Percentiles rank a stretch among this genome's conserved stretches.
phyloP scores from a whole-genome alignment of 208 protist species.

The Novymonas esmeraldas region DNA sequence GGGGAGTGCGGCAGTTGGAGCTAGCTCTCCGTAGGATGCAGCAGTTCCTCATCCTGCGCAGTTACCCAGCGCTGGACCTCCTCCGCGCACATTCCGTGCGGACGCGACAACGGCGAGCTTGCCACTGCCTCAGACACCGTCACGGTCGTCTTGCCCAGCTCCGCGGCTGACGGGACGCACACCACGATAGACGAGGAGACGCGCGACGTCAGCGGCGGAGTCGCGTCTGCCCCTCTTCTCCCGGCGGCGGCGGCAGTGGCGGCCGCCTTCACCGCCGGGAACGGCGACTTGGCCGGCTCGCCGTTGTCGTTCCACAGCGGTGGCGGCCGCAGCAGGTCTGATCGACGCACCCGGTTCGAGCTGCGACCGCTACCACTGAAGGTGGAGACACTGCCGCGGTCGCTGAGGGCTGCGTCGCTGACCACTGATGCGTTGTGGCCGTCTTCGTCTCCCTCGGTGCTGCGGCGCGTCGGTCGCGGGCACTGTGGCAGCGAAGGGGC shows the following conservation, averaged over 20 bases:
- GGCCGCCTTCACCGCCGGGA: background rate
- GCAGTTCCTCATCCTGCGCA: constrained; percentile 12
- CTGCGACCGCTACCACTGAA: constrained; percentile 15
- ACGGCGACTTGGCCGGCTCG: background rate
- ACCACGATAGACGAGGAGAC: background rate
- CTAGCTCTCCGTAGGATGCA: no score
- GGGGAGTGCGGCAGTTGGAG: no score
- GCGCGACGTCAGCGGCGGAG: no score
- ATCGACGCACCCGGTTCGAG: constrained; percentile 22
- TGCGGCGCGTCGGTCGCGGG: background rate
- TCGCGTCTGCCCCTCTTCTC: no score
- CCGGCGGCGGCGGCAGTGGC: no score
- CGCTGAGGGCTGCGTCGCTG: constrained; percentile 4
- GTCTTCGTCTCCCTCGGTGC: background rate
- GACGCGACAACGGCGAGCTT: background rate
- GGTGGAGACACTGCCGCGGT: constrained; percentile 7
- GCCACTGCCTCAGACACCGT: background rate
- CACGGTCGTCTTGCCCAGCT: background rate
- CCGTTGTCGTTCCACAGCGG: constrained; percentile 16
- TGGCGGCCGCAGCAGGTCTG: constrained; percentile 29
- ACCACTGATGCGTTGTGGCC: background rate
- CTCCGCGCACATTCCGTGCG: constrained; percentile 13
- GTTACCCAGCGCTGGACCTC: constrained; percentile 18
- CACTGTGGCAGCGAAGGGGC: background rate
- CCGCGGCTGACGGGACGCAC: background rate